Conservation (phyloP, 2,329 filamentous ascomycete species). For the Paramyrothecium roridum region DNA sequence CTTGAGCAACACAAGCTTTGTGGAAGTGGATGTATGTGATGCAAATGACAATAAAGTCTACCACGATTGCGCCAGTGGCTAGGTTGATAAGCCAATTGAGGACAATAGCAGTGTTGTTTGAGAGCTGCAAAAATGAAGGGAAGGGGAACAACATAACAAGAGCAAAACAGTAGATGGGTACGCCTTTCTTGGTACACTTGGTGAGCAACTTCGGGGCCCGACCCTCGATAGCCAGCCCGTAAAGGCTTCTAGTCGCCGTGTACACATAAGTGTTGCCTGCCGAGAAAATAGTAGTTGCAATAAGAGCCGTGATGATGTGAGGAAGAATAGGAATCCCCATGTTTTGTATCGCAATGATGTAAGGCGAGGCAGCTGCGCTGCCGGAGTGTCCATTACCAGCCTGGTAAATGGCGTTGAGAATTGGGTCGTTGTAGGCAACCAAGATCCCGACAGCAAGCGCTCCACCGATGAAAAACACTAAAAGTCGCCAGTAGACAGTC, state of each 20-base stretch:
- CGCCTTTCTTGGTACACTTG: slow-evolving; percentile 57
- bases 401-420: slow-evolving; percentile 49
- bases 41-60: slow-evolving; percentile 56
- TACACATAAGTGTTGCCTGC: slow-evolving; percentile 10
- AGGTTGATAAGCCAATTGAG: slow-evolving; percentile 52
- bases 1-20: slow-evolving; percentile 49
- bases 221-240: slow-evolving; percentile 42
- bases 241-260: slow-evolving; percentile 41
- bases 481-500: slow-evolving; percentile 44
- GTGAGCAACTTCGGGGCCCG: slow-evolving; percentile 48
- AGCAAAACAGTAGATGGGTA: slow-evolving; percentile 54
- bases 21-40: slow-evolving; percentile 43
- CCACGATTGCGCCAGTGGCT: slow-evolving; percentile 53
- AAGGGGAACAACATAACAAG: slow-evolving; percentile 50
- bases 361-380: slow-evolving; percentile 55
- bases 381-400: slow-evolving; percentile 20
- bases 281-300: slow-evolving; percentile 35
- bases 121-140: slow-evolving; percentile 48
- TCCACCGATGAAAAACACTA: slow-evolving; percentile 62
- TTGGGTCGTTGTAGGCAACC: slow-evolving; percentile 51
- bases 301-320: slow-evolving; percentile 53
- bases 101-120: slow-evolving; percentile 41
- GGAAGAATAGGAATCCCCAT: slow-evolving; percentile 49
- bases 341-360: slow-evolving; percentile 58
- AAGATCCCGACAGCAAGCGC: slow-evolving; percentile 61